A percentile compares a stretch with the other conserved stretches of the same genome.
Conservation (phyloP, 2,329 filamentous ascomycete genomes). For the Hymenoscyphus salicellus region DNA sequence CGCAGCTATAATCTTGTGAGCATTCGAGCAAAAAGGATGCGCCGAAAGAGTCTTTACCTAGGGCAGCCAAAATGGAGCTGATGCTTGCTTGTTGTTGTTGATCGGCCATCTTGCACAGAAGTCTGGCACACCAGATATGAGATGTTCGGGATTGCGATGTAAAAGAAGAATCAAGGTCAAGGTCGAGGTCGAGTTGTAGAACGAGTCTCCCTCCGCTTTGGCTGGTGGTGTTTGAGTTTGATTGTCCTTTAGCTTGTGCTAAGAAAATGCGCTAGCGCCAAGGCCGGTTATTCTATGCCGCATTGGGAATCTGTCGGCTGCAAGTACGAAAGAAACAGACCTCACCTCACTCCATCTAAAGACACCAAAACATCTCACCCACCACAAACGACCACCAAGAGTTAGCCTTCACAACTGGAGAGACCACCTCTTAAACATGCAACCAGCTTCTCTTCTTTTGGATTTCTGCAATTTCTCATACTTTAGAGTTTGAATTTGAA, state of each 20-base stretch:
- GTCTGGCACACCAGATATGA: background rate
- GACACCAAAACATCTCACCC: background rate
- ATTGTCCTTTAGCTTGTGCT: background rate
- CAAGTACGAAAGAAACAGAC: background rate
- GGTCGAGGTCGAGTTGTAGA: background rate
- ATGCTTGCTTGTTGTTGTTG: constrained; percentile 45
- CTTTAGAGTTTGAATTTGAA: too few species aligned
- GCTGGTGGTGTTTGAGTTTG: background rate
- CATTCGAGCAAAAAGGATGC: constrained; percentile 9
- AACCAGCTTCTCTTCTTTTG: too few species aligned
- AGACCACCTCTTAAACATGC: too few species aligned
- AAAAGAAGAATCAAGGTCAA: background rate
- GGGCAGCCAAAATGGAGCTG: constrained; percentile 49
- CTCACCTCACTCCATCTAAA: background rate
- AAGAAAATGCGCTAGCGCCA: background rate
- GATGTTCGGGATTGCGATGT: background rate
- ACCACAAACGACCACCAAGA: too few species aligned
- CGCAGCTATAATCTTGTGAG: constrained; percentile 41
- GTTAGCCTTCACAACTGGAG: too few species aligned
- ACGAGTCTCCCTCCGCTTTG: background rate
- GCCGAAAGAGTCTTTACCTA: constrained; percentile 38
- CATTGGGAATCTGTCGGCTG: background rate
- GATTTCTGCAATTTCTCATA: too few species aligned
- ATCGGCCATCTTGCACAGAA: constrained; percentile 40
- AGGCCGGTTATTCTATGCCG: background rate